Evolutionary conservation across 2,329 filamentous ascomycete genomes (phyloP).

Genomic region (Furcasterigmium furcatum): DNA sequence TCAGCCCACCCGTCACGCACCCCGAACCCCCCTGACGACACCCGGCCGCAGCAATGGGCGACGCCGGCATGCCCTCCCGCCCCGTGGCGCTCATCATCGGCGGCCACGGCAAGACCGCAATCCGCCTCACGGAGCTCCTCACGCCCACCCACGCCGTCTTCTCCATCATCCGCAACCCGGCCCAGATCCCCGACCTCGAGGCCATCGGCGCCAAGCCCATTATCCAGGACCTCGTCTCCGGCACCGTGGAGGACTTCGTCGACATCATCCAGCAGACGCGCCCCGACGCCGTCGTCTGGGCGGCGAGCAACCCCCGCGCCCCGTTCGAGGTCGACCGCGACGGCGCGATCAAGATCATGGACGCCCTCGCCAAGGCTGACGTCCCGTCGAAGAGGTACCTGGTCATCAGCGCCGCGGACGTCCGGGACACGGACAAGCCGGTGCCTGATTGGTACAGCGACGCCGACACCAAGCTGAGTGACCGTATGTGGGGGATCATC

Average conservation of each 20-base stretch:
- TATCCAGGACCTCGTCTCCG: conserved; percentile 36
- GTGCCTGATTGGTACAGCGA: conserved; percentile 40
- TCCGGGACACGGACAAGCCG: conserved; percentile 33
- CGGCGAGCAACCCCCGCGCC: conserved; percentile 31
- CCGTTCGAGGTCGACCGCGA: conserved; percentile 40
- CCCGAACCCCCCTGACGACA: not conserved
- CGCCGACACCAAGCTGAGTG: conserved; percentile 27
- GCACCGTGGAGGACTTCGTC: conserved; percentile 30
- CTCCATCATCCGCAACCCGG: conserved; percentile 22
- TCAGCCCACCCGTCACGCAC: not conserved
- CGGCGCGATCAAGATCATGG: conserved; percentile 40
- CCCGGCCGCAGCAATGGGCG: conserved; percentile 8
- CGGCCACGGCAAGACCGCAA: conserved; percentile 20
- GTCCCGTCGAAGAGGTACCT: conserved; percentile 37
- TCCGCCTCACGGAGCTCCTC: conserved; percentile 16
- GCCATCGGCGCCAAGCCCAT: conserved; percentile 37
- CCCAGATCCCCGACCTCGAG: conserved; percentile 29
- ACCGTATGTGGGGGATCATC: conserved; percentile 33
- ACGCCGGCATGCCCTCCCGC: conserved; percentile 14
- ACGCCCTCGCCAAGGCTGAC: conserved; percentile 34
- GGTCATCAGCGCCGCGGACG: conserved; percentile 39
- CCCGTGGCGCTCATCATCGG: conserved; percentile 20
- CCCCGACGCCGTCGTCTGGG: conserved; percentile 28
- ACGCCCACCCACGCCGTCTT: conserved; percentile 16
- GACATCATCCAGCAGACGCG: conserved; percentile 26